Evolutionary conservation across 2,329 filamentous ascomycete species (phyloP).

Genomic region (Trichoderma breve): DNA sequence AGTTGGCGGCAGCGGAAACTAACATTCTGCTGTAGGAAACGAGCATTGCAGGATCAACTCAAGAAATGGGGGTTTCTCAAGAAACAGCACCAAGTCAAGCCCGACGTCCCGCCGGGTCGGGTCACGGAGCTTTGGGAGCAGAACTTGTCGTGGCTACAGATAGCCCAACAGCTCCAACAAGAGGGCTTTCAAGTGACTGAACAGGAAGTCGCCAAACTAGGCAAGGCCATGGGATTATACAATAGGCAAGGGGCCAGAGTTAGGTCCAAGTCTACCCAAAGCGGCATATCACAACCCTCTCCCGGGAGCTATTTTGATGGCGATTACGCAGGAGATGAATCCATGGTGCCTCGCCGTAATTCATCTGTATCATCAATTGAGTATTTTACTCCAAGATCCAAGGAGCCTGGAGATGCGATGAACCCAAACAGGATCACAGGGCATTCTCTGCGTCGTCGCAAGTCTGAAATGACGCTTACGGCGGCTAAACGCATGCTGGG

Average conservation of each 20-base stretch:
- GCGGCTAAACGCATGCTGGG: constrained; percentile 70
- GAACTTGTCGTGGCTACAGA: constrained; percentile 70
- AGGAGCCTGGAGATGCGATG: constrained; percentile 42
- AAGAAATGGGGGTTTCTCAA: constrained; percentile 73
- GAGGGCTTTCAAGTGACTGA: constrained; percentile 69
- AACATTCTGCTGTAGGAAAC: constrained; percentile 55
- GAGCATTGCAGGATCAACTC: constrained; percentile 73
- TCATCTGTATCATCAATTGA: neutral
- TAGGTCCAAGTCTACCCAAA: constrained; percentile 49
- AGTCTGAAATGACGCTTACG: constrained; percentile 75
- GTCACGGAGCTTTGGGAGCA: constrained; percentile 75
- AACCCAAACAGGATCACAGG: constrained; percentile 63
- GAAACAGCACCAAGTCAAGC: constrained; percentile 60
- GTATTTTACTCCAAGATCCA: neutral
- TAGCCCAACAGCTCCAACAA: constrained; percentile 68
- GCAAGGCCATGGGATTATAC: constrained; percentile 66
- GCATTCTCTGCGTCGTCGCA: too few relatives aligned
- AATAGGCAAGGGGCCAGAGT: constrained; percentile 54
- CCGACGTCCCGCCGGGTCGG: constrained; percentile 66
- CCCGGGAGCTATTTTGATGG: neutral
- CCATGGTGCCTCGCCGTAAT: neutral
- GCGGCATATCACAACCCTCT: neutral
- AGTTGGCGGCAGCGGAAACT: constrained; percentile 11
- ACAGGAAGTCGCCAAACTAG: constrained; percentile 67
- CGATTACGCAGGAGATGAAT: neutral